These are phyloP conservation scores for Aspergillus awamori DNA, from an alignment of 2,329 filamentous ascomycete species.

Conservation along the genomic window DNA sequence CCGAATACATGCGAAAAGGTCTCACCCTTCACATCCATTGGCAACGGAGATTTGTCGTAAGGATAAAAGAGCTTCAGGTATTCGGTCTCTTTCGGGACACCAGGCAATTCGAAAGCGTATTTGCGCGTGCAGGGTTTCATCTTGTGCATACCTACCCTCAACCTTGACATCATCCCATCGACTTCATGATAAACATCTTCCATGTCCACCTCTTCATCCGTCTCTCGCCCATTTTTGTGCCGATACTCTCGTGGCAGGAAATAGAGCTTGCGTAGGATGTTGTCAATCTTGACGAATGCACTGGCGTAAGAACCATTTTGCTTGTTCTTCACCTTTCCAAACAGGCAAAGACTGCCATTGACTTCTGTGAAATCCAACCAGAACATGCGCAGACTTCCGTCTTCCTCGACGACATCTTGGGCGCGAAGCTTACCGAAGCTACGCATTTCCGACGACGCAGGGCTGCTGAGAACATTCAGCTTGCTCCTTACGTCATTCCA, in stretches of 20 bases:
- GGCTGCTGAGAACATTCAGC: slow-evolving; percentile 80
- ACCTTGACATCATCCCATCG: slow-evolving; percentile 81
- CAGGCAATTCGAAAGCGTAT: slow-evolving; percentile 91
- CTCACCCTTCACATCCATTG: slow-evolving; percentile 73
- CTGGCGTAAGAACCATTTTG: slow-evolving; percentile 77
- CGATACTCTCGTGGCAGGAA: slow-evolving; percentile 79
- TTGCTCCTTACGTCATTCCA: slow-evolving; percentile 88
- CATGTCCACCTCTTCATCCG: slow-evolving; percentile 79
- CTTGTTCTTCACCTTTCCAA: slow-evolving; percentile 94
- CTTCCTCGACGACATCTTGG: slow-evolving; percentile 85
- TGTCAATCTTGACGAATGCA: slow-evolving; percentile 95
- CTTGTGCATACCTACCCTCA: slow-evolving; percentile 87
- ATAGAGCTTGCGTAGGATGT: slow-evolving; percentile 87
- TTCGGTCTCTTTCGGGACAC: slow-evolving; percentile 82
- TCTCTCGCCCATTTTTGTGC: slow-evolving; percentile 64
- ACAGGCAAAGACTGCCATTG: slow-evolving; percentile 87
- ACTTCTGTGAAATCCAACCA: slow-evolving; percentile 96
- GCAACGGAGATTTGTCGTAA: slow-evolving; percentile 77
- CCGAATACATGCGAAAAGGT: slow-evolving; percentile 96
- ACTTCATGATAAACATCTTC: slow-evolving; percentile 88
- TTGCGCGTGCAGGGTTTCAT: slow-evolving; percentile 88
- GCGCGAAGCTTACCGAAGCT: slow-evolving; percentile 79
- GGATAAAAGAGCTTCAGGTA: slow-evolving; percentile 97
- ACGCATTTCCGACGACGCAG: slow-evolving; percentile 61
- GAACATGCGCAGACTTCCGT: slow-evolving; percentile 91